phyloP scores from a whole-genome alignment of 2,329 filamentous ascomycete genomes.

The Thelonectria discophora region DNA sequence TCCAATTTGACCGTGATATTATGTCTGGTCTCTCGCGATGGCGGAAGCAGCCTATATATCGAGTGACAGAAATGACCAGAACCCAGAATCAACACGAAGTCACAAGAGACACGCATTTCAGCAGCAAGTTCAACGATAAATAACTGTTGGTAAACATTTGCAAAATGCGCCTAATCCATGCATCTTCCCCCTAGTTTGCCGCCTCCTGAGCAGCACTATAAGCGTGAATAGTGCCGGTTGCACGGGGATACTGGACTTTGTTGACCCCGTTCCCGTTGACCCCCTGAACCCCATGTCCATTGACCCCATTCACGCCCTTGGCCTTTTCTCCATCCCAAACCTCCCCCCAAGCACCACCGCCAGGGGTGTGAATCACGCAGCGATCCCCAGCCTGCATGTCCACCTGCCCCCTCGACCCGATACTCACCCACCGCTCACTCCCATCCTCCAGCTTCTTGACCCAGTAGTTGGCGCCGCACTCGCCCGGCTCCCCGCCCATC shows the following conservation, averaged over 20 bases:
- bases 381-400: constrained; percentile 23
- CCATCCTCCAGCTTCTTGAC: constrained; percentile 24
- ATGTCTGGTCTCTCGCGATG: no score
- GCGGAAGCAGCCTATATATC: no score
- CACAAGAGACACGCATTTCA: no score
- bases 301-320: background rate
- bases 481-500: constrained; percentile 43
- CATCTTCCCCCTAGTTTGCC: background rate
- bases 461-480: constrained; percentile 43
- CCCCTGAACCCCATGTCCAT: background rate
- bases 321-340: background rate
- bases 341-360: constrained; percentile 18
- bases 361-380: constrained; percentile 21
- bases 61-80: no score
- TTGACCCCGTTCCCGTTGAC: background rate
- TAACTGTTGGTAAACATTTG: no score
- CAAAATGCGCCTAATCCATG: no score
- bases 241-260: constrained; percentile 6
- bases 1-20: no score
- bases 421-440: constrained; percentile 17
- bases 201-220: constrained; percentile 9
- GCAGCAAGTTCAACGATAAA: no score
- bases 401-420: constrained; percentile 17
- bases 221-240: constrained; percentile 4
- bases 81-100: no score